Percentiles rank a stretch among this genome's conserved stretches.
Conservation (phyloP, 2,329 filamentous ascomycete genomes). For the Colletotrichum lentis region DNA sequence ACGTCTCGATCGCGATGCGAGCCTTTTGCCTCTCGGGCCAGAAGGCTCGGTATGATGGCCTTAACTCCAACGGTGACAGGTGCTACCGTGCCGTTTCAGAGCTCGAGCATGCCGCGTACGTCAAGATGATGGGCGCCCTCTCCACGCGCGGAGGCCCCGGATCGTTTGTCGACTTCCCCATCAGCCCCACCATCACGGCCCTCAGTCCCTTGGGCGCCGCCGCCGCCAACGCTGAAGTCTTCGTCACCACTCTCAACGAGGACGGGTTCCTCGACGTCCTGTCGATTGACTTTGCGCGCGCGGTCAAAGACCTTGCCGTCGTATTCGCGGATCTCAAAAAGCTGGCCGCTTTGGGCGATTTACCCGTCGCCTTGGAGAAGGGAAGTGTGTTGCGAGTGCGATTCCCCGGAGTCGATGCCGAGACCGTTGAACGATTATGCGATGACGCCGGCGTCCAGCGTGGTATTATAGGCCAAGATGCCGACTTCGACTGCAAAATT, state of each 20-base stretch:
- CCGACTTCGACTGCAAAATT: constrained; percentile 71
- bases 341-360: constrained; percentile 79
- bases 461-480: constrained; percentile 80
- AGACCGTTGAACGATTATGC: constrained; percentile 83
- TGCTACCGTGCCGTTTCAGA: constrained; percentile 79
- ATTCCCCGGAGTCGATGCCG: constrained; percentile 88
- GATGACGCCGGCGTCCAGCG: constrained; percentile 85
- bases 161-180: constrained; percentile 85
- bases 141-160: constrained; percentile 67
- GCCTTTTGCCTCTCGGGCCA: constrained; percentile 93
- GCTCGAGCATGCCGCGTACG: constrained; percentile 75
- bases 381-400: constrained; percentile 75
- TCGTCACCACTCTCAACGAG: constrained; percentile 73
- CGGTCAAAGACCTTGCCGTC: constrained; percentile 81
- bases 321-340: constrained; percentile 83
- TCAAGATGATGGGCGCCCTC: constrained; percentile 67
- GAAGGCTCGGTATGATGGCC: constrained; percentile 85
- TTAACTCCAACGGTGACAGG: constrained; percentile 76
- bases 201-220: constrained; percentile 74
- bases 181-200: constrained; percentile 90
- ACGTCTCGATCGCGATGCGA: constrained; percentile 91
- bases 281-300: constrained; percentile 85
- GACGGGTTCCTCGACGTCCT: constrained; percentile 86
- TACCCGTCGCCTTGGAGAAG: constrained; percentile 79
- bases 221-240: constrained; percentile 52